Conservation (phyloP, 331 rosid species). For the Cucumis variabilis region DNA sequence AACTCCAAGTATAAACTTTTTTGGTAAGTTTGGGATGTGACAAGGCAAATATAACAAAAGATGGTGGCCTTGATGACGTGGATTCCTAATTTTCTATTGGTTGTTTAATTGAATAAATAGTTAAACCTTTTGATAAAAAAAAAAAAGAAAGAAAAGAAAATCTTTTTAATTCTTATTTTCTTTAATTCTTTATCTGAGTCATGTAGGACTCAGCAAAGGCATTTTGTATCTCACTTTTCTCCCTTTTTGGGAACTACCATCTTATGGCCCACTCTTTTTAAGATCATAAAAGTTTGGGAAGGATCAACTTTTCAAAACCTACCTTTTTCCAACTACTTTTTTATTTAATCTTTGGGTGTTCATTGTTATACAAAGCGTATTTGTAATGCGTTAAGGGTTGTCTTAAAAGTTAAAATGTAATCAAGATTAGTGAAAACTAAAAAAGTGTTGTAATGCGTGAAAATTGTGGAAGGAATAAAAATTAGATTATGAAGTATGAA, state of each 20-base stretch:
- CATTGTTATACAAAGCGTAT: too few relatives aligned
- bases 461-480: too few relatives aligned
- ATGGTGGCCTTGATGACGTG: conserved; percentile 21
- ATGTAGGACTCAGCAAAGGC: neutral
- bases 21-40: conserved; percentile 22
- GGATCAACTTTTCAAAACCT: too few relatives aligned
- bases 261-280: neutral
- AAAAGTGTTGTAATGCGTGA: too few relatives aligned
- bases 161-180: neutral
- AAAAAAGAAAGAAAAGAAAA: neutral
- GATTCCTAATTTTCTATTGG: neutral
- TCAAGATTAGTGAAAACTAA: too few relatives aligned
- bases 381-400: too few relatives aligned
- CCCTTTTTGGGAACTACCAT: neutral
- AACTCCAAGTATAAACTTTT: conserved; percentile 18
- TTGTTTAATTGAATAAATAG: neutral
- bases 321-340: too few relatives aligned
- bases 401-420: too few relatives aligned
- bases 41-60: conserved; percentile 23
- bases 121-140: neutral
- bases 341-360: too few relatives aligned
- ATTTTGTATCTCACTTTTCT: neutral
- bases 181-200: conserved; percentile 4
- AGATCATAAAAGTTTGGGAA: neutral
- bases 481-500: too few relatives aligned